Evolutionary conservation across 2,329 filamentous ascomycete genomes (phyloP).

Genomic region (Zymoseptoria pseudotritici): DNA sequence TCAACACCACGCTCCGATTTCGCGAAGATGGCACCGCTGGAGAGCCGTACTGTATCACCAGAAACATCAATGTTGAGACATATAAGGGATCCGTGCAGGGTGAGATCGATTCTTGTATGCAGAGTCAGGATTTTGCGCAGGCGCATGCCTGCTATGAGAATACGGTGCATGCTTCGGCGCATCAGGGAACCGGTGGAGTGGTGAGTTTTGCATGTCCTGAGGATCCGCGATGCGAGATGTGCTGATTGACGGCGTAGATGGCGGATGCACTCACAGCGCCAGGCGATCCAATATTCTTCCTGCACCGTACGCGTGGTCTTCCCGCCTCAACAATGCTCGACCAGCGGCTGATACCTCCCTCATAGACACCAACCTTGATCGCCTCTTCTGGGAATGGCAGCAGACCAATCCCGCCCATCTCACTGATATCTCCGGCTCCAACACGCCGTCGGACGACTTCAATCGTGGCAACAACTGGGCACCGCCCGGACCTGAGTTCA

Average conservation of each 20-base stretch:
- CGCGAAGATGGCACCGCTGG: constrained; percentile 4
- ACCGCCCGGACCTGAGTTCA: constrained; percentile 16
- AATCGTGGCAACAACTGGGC: constrained; percentile 11
- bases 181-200: constrained; percentile 14
- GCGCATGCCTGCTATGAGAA: constrained; percentile 15
- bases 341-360: background rate
- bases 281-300: constrained; percentile 18
- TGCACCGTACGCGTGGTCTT: constrained; percentile 8
- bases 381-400: constrained; percentile 17
- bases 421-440: constrained; percentile 13
- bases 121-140: constrained; percentile 7
- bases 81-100: constrained; percentile 10
- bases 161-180: constrained; percentile 14
- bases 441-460: constrained; percentile 13
- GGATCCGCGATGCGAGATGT: background rate
- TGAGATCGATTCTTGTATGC: constrained; percentile 12
- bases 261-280: constrained; percentile 16
- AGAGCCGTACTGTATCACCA: constrained; percentile 7
- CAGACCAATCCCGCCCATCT: constrained; percentile 6
- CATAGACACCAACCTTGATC: constrained; percentile 16
- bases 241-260: constrained; percentile 7
- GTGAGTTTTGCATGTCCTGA: background rate
- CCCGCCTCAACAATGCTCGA: background rate
- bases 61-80: constrained; percentile 7
- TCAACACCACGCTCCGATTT: constrained; percentile 10